phyloP scores from a whole-genome alignment of 1,284 basidiomycete species.

The Tilletia indica region DNA sequence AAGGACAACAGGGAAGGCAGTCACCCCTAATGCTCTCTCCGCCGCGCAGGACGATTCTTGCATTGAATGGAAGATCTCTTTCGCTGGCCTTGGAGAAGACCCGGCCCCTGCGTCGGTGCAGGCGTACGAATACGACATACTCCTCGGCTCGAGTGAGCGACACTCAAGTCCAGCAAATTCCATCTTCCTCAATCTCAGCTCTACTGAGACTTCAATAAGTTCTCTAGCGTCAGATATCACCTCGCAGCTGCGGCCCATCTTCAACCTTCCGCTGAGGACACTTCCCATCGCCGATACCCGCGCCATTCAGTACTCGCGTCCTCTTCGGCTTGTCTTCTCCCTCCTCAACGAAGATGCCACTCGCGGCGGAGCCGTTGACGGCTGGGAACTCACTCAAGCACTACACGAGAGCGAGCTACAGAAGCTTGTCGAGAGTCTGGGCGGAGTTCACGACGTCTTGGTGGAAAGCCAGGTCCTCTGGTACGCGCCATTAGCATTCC shows the following conservation, averaged over 20 bases:
- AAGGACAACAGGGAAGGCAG: no score
- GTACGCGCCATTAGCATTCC: conserved; percentile 82
- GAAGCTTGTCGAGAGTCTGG: conserved; percentile 23
- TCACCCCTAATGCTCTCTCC: neutral
- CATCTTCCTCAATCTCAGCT: neutral
- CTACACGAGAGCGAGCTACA: conserved; percentile 17
- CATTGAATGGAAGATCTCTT: neutral
- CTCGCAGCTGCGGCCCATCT: conserved; percentile 17
- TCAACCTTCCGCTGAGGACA: neutral
- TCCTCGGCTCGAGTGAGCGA: neutral
- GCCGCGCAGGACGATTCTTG: conserved; percentile 6
- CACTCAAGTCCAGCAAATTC: neutral
- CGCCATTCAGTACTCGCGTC: conserved; percentile 42
- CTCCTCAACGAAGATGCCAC: conserved; percentile 49
- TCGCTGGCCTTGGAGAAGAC: neutral
- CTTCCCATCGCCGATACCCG: conserved; percentile 22
- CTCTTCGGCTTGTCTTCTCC: conserved; percentile 47
- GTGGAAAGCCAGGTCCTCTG: conserved; percentile 91
- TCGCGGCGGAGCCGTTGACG: conserved; percentile 6
- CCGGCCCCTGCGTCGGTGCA: no score
- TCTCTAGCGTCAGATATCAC: neutral
- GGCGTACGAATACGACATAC: neutral
- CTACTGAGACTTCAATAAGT: neutral
- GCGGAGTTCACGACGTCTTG: conserved; percentile 76
- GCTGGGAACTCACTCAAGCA: conserved; percentile 21